These are phyloP conservation scores for Seiridium cupressi DNA, from an alignment of 2,329 filamentous ascomycete genomes.

Conservation along the genomic window DNA sequence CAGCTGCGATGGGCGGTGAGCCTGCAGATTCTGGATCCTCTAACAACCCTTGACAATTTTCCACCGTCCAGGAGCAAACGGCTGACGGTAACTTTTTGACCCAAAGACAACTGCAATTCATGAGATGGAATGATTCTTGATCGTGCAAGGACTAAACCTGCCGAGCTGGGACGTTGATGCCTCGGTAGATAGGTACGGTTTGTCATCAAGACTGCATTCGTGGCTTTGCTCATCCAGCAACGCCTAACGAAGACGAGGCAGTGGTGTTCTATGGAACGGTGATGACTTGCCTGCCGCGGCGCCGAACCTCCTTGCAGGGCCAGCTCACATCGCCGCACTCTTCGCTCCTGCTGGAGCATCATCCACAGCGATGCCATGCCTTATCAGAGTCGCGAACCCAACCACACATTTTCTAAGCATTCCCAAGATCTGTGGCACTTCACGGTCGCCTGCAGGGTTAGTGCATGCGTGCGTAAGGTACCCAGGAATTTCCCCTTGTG, in stretches of 20 bases:
- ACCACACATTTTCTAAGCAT: background rate
- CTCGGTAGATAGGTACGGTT: background rate
- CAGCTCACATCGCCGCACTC: background rate
- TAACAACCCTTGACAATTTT: slow-evolving; percentile 5
- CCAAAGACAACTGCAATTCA: background rate
- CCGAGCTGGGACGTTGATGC: background rate
- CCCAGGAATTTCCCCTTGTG: background rate
- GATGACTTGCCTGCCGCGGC: background rate
- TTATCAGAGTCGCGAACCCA: background rate
- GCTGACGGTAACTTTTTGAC: background rate
- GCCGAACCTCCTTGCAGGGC: background rate
- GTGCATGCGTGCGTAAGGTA: slow-evolving; percentile 3
- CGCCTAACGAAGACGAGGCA: background rate
- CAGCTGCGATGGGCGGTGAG: slow-evolving; percentile 7
- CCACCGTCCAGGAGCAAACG: background rate
- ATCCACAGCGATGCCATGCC: background rate
- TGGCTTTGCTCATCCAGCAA: background rate
- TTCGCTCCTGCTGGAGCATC: too few species aligned
- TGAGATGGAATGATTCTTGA: too few species aligned
- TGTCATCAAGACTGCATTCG: background rate
- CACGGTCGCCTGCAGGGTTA: slow-evolving; percentile 1
- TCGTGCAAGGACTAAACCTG: background rate
- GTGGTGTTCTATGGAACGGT: background rate
- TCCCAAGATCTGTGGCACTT: background rate
- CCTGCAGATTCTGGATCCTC: slow-evolving; percentile 1